Evolutionary conservation across 2,329 filamentous ascomycete genomes (phyloP).

Genomic region (Xylariales sp.): DNA sequence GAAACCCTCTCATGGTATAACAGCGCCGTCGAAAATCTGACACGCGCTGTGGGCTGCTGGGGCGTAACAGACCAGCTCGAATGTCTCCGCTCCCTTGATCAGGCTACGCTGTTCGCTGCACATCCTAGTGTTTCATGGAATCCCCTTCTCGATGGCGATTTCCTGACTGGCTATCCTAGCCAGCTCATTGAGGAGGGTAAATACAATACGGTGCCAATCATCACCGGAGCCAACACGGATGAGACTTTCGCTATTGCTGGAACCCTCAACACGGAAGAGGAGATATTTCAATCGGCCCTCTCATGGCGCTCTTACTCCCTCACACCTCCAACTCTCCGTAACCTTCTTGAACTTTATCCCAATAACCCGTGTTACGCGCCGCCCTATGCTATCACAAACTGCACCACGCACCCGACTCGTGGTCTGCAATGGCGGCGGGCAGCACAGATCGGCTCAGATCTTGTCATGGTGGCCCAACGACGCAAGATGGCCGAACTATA

Average conservation of each 20-base stretch:
- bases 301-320: constrained; percentile 42
- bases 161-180: constrained; percentile 43
- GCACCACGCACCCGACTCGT: constrained; percentile 23
- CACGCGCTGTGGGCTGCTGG: constrained; percentile 31
- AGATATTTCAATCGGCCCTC: constrained; percentile 36
- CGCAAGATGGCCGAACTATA: constrained; percentile 40
- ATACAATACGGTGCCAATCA: constrained; percentile 38
- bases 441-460: constrained; percentile 39
- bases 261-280: constrained; percentile 34
- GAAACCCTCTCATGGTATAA: constrained; percentile 31
- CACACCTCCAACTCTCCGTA: constrained; percentile 37
- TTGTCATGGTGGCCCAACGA: constrained; percentile 43
- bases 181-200: constrained; percentile 36
- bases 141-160: constrained; percentile 41
- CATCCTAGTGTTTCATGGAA: constrained; percentile 35
- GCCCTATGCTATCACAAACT: constrained; percentile 36
- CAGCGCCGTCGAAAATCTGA: constrained; percentile 28
- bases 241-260: constrained; percentile 39
- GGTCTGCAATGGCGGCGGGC: constrained; percentile 41
- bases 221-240: constrained; percentile 45
- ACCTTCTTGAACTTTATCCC: constrained; percentile 42
- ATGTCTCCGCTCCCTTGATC: constrained; percentile 30
- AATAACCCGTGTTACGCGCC: constrained; percentile 42
- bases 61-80: constrained; percentile 28
- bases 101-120: constrained; percentile 28